Evolutionary conservation across 2,329 filamentous ascomycete species (phyloP).

Genomic region (Cladosporium cucumerinum): DNA sequence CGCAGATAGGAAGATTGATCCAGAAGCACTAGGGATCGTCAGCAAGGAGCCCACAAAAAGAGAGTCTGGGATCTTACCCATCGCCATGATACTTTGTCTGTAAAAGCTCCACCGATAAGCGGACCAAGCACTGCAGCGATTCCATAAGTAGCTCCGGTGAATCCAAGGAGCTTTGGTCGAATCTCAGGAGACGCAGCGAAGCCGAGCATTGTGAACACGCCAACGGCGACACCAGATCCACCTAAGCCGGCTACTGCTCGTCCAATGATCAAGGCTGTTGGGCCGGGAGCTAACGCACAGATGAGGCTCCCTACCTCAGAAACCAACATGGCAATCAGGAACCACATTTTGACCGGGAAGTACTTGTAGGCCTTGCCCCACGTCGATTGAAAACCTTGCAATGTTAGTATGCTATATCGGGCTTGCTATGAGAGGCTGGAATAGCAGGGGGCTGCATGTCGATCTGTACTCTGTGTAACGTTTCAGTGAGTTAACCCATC

Average conservation of each 20-base stretch:
- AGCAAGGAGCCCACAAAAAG: not conserved
- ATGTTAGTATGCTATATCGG: not conserved
- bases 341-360: conserved; percentile 53
- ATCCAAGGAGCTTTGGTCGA: conserved; percentile 41
- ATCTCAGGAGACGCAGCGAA: conserved; percentile 43
- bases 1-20: conserved; percentile 46
- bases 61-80: conserved; percentile 11
- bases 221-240: conserved; percentile 51
- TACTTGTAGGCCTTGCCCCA: conserved; percentile 59
- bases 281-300: conserved; percentile 38
- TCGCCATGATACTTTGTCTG: conserved; percentile 39
- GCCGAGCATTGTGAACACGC: conserved; percentile 50
- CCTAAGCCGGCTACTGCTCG: conserved; percentile 55
- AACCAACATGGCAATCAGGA: conserved; percentile 47
- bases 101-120: conserved; percentile 43
- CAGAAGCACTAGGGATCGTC: conserved; percentile 27
- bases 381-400: conserved; percentile 36
- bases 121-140: conserved; percentile 42
- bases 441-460: not conserved
- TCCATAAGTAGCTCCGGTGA: conserved; percentile 38
- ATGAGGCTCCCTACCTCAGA: conserved; percentile 53
- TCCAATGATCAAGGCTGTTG: conserved; percentile 53
- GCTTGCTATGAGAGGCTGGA: not conserved
- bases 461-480: not conserved
- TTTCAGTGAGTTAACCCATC: not conserved